Evolutionary conservation across 257 asterid genomes (phyloP).

Genomic region (Ilex asprella): DNA sequence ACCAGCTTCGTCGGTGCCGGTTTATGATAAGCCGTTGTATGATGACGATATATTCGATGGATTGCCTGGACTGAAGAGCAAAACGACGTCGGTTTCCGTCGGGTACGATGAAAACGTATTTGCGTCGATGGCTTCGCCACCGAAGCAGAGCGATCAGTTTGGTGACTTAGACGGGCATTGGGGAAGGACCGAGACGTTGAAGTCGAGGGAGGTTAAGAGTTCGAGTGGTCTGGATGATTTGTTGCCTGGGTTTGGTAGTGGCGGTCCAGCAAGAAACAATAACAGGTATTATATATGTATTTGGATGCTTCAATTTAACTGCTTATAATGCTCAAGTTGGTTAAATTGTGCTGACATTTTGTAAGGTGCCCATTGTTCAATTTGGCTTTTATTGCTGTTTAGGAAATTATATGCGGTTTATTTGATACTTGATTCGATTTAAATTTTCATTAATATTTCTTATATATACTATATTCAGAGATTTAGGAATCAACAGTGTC

Average conservation of each 20-base stretch:
- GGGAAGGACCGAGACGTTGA: slow-evolving; percentile 37
- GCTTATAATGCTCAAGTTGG: not conserved
- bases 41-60: slow-evolving; percentile 96
- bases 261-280: slow-evolving; percentile 33
- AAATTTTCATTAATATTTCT: too few relatives aligned
- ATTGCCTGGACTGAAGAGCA: slow-evolving; percentile 83
- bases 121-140: slow-evolving; percentile 43
- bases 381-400: not conserved
- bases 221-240: slow-evolving; percentile 49
- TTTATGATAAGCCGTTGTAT: slow-evolving; percentile 90
- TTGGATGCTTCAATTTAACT: not conserved
- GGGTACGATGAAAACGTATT: slow-evolving; percentile 61
- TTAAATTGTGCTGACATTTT: not conserved
- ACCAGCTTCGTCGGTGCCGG: slow-evolving; percentile 46
- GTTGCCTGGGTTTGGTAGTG: slow-evolving; percentile 60
- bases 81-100: slow-evolving; percentile 40
- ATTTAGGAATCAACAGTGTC: too few relatives aligned
- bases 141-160: slow-evolving; percentile 26
- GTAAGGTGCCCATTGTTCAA: not conserved
- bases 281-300: slow-evolving; percentile 39
- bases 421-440: not conserved
- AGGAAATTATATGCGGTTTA: not conserved
- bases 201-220: slow-evolving; percentile 28
- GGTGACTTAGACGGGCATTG: slow-evolving; percentile 46
- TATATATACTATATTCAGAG: too few relatives aligned